Evolutionary conservation across 2,329 filamentous ascomycete species (phyloP).

Genomic region (Fusarium proliferatum): DNA sequence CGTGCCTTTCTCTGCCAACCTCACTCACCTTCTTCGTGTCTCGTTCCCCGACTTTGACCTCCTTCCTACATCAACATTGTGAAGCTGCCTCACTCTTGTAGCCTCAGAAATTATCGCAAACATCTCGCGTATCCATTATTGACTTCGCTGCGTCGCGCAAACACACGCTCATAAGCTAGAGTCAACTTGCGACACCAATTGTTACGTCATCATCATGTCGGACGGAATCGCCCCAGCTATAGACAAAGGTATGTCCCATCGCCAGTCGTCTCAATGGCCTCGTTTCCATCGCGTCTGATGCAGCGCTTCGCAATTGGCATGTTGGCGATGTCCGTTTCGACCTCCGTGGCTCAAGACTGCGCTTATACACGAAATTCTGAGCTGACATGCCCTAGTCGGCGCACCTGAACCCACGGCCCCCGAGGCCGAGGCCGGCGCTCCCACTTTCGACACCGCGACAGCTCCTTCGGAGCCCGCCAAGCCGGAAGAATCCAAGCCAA

Average conservation of each 20-base stretch:
- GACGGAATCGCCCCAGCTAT: constrained; percentile 50
- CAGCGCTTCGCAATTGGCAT: constrained; percentile 31
- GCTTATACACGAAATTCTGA: constrained; percentile 11
- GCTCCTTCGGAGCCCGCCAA: constrained; percentile 38
- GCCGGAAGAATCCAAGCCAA: constrained; percentile 34
- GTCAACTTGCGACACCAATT: constrained; percentile 31
- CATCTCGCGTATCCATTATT: constrained; percentile 9
- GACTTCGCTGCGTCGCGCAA: constrained; percentile 12
- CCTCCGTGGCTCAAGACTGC: background rate
- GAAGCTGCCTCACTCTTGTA: constrained; percentile 16
- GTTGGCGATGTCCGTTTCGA: constrained; percentile 1
- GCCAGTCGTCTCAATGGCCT: constrained; percentile 22
- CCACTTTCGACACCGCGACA: constrained; percentile 43
- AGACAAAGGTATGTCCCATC: constrained; percentile 50
- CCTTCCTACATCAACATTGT: constrained; percentile 30
- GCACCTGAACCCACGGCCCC: constrained; percentile 45
- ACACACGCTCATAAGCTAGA: constrained; percentile 31
- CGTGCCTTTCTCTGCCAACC: constrained; percentile 41
- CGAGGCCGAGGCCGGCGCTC: constrained; percentile 44
- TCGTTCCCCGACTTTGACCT: constrained; percentile 38
- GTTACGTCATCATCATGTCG: constrained; percentile 52
- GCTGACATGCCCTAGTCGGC: constrained; percentile 44
- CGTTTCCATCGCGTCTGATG: background rate
- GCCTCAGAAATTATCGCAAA: constrained; percentile 18
- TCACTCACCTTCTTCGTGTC: constrained; percentile 38